A percentile compares a stretch with the other conserved stretches of the same genome.
These are phyloP conservation scores for Fraxinus xanthoxyloides DNA, from an alignment of 305 asterid species.

Conservation along the genomic window DNA sequence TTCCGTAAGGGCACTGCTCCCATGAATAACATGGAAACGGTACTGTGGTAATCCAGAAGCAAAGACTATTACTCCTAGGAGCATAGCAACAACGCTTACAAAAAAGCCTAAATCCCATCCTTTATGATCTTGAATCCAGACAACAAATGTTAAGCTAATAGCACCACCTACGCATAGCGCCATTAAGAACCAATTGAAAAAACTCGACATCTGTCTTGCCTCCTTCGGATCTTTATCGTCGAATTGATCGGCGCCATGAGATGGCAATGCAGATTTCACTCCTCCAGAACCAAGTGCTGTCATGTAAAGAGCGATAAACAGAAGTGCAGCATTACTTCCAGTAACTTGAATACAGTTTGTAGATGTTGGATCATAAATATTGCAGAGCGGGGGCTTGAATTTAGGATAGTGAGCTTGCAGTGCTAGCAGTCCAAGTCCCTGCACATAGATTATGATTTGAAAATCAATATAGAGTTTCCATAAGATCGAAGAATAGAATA, in stretches of 20 bases:
- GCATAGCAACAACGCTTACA: slow-evolving; percentile 48
- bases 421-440: slow-evolving; percentile 71
- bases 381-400: slow-evolving; percentile 59
- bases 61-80: slow-evolving; percentile 38
- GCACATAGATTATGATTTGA: not conserved
- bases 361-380: slow-evolving; percentile 39
- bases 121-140: slow-evolving; percentile 68
- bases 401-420: slow-evolving; percentile 61
- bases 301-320: slow-evolving; percentile 57
- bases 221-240: slow-evolving; percentile 63
- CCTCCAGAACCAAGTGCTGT: slow-evolving; percentile 68
- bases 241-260: slow-evolving; percentile 82
- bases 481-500: not conserved
- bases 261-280: slow-evolving; percentile 61
- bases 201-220: slow-evolving; percentile 53
- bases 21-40: slow-evolving; percentile 52
- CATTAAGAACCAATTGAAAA: slow-evolving; percentile 65
- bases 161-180: slow-evolving; percentile 57
- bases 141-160: slow-evolving; percentile 50
- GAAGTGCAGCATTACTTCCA: slow-evolving; percentile 50
- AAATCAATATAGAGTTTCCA: not conserved
- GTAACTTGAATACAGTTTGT: slow-evolving; percentile 36
- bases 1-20: slow-evolving; percentile 58
- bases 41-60: slow-evolving; percentile 49
- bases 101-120: slow-evolving; percentile 73